A percentile compares a stretch with the other conserved stretches of the same genome.
These are phyloP conservation scores for Mortierella sp. DNA, from an alignment of 371 early-diverging fungal species.

Conservation along the genomic window DNA sequence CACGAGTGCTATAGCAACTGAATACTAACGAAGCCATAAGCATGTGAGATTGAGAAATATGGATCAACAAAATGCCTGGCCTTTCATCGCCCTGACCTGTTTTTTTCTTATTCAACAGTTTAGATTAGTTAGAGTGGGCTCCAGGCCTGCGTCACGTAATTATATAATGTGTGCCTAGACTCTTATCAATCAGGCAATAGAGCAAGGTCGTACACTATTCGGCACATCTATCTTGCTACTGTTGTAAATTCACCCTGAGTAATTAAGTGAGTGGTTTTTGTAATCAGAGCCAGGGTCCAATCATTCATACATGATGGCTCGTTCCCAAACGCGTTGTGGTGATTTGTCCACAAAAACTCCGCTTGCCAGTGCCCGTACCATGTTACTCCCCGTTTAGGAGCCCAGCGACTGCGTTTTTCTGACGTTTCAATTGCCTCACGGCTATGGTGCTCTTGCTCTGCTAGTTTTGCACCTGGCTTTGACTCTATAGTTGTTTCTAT, in stretches of 20 bases:
- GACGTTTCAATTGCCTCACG: neutral
- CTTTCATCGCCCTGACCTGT: too few relatives aligned
- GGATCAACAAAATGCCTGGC: too few relatives aligned
- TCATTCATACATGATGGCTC: conserved; percentile 33
- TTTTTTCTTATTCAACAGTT: too few relatives aligned
- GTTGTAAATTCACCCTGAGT: neutral
- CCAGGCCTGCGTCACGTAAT: too few relatives aligned
- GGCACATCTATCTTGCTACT: neutral
- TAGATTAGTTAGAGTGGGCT: too few relatives aligned
- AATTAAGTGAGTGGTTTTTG: neutral
- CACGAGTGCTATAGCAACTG: too few relatives aligned
- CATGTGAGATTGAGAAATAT: too few relatives aligned
- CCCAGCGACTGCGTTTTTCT: neutral
- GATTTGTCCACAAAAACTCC: neutral
- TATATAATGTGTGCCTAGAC: neutral
- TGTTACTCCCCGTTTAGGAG: neutral
- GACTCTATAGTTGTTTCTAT: neutral
- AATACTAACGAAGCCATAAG: too few relatives aligned
- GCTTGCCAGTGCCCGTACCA: conserved; percentile 1
- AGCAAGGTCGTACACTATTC: neutral
- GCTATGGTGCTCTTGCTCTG: neutral
- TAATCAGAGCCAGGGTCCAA: conserved; percentile 35
- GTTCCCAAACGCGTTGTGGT: conserved; percentile 4
- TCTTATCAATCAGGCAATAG: neutral
- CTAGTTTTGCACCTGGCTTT: neutral